Conservation (phyloP, 768 basidiomycete genomes). For the Lactarius sanguifluus region DNA sequence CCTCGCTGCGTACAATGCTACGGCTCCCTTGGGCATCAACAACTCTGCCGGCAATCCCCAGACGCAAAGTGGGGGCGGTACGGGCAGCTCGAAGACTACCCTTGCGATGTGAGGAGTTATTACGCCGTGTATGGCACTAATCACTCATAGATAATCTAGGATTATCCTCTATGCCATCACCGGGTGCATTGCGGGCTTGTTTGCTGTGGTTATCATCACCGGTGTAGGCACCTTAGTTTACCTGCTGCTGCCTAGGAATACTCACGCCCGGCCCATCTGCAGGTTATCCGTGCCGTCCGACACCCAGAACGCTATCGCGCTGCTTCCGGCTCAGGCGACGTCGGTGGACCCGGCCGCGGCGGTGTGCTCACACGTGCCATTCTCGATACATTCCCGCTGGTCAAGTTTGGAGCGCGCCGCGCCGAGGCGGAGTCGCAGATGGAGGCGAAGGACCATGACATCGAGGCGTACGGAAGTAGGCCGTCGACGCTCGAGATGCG, state of each 20-base stretch:
- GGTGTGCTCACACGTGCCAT: conserved; percentile 78
- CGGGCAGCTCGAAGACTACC: conserved; percentile 29
- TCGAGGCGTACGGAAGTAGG: conserved; percentile 13
- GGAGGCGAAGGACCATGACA: conserved; percentile 32
- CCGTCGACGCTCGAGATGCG: neutral
- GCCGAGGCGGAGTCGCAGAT: conserved; percentile 11
- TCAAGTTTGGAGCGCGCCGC: conserved; percentile 64
- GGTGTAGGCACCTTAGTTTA: conserved; percentile 52
- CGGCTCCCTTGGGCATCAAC: conserved; percentile 37
- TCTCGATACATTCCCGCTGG: conserved; percentile 91
- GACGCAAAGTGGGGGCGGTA: conserved; percentile 18
- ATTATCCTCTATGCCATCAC: conserved; percentile 86
- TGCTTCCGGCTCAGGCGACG: conserved; percentile 49
- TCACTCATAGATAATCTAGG: conserved; percentile 42
- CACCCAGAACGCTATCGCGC: conserved; percentile 86
- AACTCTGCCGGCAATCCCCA: conserved; percentile 30
- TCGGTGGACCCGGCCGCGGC: conserved; percentile 33
- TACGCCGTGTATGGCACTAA: conserved; percentile 7
- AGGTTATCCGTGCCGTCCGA: conserved; percentile 80
- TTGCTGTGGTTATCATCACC: conserved; percentile 80
- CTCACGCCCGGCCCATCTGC: neutral
- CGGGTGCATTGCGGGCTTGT: conserved; percentile 82
- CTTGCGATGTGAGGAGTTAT: conserved; percentile 67
- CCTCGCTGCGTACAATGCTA: conserved; percentile 63
- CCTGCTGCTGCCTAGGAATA: neutral